Percentiles rank a stretch among this genome's conserved stretches.
These are phyloP conservation scores for Senecio squalidus DNA, from an alignment of 140 eudicot species.

Conservation along the genomic window DNA sequence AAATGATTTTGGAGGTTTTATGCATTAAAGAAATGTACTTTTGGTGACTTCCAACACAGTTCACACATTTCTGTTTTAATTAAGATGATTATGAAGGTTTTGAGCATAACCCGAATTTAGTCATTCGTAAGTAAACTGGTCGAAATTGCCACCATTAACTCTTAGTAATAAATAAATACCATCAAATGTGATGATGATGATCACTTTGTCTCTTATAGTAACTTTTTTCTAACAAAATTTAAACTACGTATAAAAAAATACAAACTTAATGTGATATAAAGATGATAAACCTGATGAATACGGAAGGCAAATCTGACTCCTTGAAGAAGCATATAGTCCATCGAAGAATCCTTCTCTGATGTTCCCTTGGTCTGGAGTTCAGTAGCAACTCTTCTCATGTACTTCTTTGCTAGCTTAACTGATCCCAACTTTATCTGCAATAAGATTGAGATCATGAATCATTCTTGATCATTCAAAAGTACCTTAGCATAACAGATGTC, in stretches of 20 bases:
- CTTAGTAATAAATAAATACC: neutral
- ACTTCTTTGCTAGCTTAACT: slow-evolving; percentile 74
- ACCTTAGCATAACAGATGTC: neutral
- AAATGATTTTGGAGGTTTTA: too few species aligned
- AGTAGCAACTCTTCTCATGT: slow-evolving; percentile 82
- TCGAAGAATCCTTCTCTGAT: slow-evolving; percentile 66
- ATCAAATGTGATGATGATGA: neutral
- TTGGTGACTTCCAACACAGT: too few species aligned
- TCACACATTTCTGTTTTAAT: too few species aligned
- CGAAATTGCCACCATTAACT: too few species aligned
- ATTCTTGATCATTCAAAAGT: neutral
- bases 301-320: slow-evolving; percentile 97
- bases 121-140: too few species aligned
- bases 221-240: neutral
- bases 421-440: slow-evolving; percentile 79
- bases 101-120: too few species aligned
- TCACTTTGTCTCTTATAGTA: neutral
- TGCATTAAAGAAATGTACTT: too few species aligned
- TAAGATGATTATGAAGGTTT: too few species aligned
- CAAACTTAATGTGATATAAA: slow-evolving; percentile 1
- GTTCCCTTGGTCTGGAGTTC: slow-evolving; percentile 77
- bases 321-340: slow-evolving; percentile 92
- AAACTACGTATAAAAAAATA: too few species aligned
- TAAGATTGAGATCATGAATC: neutral
- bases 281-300: slow-evolving; percentile 68